Percentiles rank a stretch among this genome's conserved stretches.
These are phyloP conservation scores for Exophiala alcalophila DNA, from an alignment of 2,329 filamentous ascomycete genomes.

Conservation along the genomic window DNA sequence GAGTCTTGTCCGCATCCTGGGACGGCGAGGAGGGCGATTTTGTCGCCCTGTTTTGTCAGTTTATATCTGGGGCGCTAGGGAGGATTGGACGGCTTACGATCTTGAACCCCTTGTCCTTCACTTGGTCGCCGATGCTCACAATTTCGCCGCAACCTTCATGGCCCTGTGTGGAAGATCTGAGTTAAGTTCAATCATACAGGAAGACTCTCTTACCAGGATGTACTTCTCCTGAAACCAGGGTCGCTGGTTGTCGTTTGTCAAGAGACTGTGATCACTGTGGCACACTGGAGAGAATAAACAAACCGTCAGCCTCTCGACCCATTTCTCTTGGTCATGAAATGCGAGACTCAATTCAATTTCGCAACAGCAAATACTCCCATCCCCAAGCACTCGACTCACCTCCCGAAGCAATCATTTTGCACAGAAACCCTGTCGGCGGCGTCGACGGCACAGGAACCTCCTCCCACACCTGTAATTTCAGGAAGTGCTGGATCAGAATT, in stretches of 20 bases:
- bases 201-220: constrained; percentile 7
- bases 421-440: constrained; percentile 5
- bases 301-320: no score
- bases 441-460: constrained; percentile 13
- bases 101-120: constrained; percentile 5
- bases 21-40: constrained; percentile 4
- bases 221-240: constrained; percentile 19
- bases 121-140: constrained; percentile 5
- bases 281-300: constrained; percentile 13
- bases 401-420: constrained; percentile 13
- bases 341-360: neutral
- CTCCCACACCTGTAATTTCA: constrained; percentile 12
- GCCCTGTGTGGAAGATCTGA: constrained; percentile 2
- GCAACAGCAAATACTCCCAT: neutral
- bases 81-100: constrained; percentile 1
- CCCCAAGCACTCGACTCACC: neutral
- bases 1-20: constrained; percentile 33
- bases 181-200: no score
- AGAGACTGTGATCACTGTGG: constrained; percentile 13
- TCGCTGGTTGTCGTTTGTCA: constrained; percentile 14
- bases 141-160: constrained; percentile 17
- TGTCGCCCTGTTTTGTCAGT: constrained; percentile 7
- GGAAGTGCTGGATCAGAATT: neutral
- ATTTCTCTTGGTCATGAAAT: neutral
- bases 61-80: no score